phyloP scores from a whole-genome alignment of 2,329 filamentous ascomycete species.

The Fusarium pininemorale region DNA sequence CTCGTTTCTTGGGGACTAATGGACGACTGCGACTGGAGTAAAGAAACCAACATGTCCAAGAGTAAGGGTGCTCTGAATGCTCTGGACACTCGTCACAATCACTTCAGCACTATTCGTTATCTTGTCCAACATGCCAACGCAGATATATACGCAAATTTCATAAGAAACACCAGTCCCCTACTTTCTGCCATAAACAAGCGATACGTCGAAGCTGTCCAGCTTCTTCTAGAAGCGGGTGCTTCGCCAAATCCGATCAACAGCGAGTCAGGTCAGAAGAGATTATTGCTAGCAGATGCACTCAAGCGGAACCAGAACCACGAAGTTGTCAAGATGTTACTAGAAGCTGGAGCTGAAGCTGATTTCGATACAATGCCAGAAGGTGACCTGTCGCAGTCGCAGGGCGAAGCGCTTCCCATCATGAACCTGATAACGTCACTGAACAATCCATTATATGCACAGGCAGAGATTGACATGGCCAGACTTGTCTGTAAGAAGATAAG shows the following conservation, averaged over 20 bases:
- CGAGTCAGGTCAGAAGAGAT: constrained; percentile 1
- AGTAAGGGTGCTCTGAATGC: constrained; percentile 13
- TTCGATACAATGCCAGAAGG: constrained; percentile 1
- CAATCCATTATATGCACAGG: constrained; percentile 8
- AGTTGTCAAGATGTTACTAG: constrained; percentile 11
- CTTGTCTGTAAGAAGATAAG: constrained; percentile 15
- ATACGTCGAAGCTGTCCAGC: constrained; percentile 11
- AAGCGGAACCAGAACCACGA: not conserved
- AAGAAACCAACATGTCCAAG: constrained; percentile 5
- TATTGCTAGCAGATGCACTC: constrained; percentile 22
- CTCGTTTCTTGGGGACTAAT: constrained; percentile 13
- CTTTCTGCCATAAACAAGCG: constrained; percentile 6
- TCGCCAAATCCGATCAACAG: constrained; percentile 24
- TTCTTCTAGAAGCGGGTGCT: constrained; percentile 27
- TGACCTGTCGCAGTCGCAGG: not conserved
- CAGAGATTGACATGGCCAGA: constrained; percentile 15
- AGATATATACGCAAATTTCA: constrained; percentile 8
- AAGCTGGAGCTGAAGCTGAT: constrained; percentile 29
- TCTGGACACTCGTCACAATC: constrained; percentile 7
- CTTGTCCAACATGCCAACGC: constrained; percentile 18
- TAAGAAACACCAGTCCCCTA: constrained; percentile 5
- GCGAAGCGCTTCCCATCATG: constrained; percentile 23
- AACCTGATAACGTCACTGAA: constrained; percentile 8
- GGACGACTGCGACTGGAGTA: not conserved
- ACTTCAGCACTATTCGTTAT: constrained; percentile 18